A percentile compares a stretch with the other conserved stretches of the same genome.
These are phyloP conservation scores for Megacollybia marginata DNA, from an alignment of 768 basidiomycete species.

Conservation along the genomic window DNA sequence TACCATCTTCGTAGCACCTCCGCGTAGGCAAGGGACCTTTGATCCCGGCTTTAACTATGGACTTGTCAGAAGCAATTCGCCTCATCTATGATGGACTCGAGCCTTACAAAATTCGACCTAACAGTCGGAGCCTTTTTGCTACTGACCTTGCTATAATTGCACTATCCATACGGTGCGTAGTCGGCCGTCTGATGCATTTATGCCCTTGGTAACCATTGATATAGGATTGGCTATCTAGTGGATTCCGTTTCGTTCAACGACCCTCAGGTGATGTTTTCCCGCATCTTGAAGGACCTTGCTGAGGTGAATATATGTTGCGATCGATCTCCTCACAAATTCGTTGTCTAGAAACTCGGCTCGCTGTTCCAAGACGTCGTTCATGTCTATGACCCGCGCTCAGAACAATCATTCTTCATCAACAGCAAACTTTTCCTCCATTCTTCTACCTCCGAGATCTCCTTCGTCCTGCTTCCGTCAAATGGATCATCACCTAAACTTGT, in stretches of 20 bases:
- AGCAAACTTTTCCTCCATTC: background rate
- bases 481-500: background rate
- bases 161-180: conserved; percentile 32
- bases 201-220: background rate
- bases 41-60: background rate
- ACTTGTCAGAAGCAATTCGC: background rate
- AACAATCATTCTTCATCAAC: conserved; percentile 55
- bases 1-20: no score
- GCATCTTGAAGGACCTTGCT: conserved; percentile 32
- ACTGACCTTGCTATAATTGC: conserved; percentile 35
- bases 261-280: conserved; percentile 25
- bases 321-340: background rate
- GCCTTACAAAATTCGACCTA: conserved; percentile 5
- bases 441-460: background rate
- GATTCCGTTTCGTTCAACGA: conserved; percentile 34
- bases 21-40: no score
- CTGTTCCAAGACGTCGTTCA: conserved; percentile 35
- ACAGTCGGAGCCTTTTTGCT: conserved; percentile 23
- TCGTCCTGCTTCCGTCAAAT: background rate
- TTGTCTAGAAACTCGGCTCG: conserved; percentile 8
- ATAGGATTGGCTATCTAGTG: conserved; percentile 43
- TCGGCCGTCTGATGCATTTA: conserved; percentile 4
- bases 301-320: conserved; percentile 17
- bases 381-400: conserved; percentile 35
- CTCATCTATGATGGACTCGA: background rate